Percentiles rank a stretch among this genome's conserved stretches.
phyloP scores from a whole-genome alignment of 202 grass and related monocot species.

The Setaria viridis region DNA sequence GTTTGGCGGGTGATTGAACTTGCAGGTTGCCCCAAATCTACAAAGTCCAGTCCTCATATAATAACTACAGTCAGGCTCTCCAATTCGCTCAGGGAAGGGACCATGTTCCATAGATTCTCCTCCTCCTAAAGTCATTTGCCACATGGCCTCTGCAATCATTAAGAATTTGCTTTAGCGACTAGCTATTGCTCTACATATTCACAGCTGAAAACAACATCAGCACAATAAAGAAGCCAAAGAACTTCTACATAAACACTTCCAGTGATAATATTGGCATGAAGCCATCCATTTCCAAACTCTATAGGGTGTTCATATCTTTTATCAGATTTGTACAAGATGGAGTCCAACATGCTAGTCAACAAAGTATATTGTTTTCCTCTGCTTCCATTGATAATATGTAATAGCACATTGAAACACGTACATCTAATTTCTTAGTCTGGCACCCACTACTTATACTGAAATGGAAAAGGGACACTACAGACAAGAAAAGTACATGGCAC shows the following conservation, averaged over 20 bases:
- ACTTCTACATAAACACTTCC: not conserved
- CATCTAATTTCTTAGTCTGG: slow-evolving; percentile 1
- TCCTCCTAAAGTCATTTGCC: slow-evolving; percentile 77
- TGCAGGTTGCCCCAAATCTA: slow-evolving; percentile 89
- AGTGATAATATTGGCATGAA: not conserved
- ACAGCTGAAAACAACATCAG: slow-evolving; percentile 3
- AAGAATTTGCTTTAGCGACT: slow-evolving; percentile 15
- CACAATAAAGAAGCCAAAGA: slow-evolving; percentile 11
- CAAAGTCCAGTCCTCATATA: slow-evolving; percentile 85
- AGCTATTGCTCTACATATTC: not conserved
- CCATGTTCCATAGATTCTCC: slow-evolving; percentile 64
- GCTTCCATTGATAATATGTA: not conserved
- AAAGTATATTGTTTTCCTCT: not conserved
- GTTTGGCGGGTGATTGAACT: slow-evolving; percentile 88
- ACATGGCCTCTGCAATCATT: slow-evolving; percentile 68
- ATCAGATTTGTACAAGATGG: not conserved
- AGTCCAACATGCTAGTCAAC: not conserved
- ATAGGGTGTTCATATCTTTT: slow-evolving; percentile 8
- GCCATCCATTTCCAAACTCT: slow-evolving; percentile 5
- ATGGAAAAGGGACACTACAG: not conserved
- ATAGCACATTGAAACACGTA: slow-evolving; percentile 23
- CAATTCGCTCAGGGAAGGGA: slow-evolving; percentile 70
- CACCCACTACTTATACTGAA: slow-evolving; percentile 2
- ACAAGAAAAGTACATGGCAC: slow-evolving; percentile 13
- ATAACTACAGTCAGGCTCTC: slow-evolving; percentile 85